phyloP scores from a whole-genome alignment of 78 protist species.

The Capsaspora owczarzaki region DNA sequence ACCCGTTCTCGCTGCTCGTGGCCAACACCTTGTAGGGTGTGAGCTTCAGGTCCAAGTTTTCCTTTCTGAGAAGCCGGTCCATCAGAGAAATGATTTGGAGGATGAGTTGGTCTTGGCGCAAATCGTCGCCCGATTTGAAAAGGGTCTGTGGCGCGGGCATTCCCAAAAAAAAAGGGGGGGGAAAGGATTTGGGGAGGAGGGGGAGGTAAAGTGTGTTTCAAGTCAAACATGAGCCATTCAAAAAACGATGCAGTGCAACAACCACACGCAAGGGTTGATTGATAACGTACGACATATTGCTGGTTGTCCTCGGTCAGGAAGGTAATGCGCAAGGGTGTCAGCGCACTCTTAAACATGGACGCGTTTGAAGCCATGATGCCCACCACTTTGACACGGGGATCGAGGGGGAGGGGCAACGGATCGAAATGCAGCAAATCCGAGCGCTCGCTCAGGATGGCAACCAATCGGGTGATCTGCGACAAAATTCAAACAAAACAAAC shows the following conservation, averaged over 20 bases:
- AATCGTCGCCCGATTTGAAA: conserved; percentile 69
- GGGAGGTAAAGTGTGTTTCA: not conserved
- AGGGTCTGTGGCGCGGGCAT: too few species aligned
- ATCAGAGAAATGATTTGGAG: conserved; percentile 80
- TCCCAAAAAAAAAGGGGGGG: not conserved
- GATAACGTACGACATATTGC: not conserved
- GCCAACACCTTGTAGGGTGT: conserved; percentile 92
- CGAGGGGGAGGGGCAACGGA: conserved; percentile 21
- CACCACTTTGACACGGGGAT: conserved; percentile 12
- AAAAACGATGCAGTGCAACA: too few species aligned
- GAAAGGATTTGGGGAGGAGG: not conserved
- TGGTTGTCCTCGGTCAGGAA: conserved; percentile 27
- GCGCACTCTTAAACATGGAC: conserved; percentile 58
- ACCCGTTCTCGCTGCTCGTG: conserved; percentile 44
- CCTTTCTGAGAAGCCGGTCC: conserved; percentile 73
- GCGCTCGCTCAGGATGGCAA: not conserved
- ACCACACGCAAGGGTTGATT: too few species aligned
- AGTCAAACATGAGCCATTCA: not conserved
- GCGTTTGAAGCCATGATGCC: conserved; percentile 15
- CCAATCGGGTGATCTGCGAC: conserved; percentile 19
- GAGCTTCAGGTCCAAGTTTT: conserved; percentile 76
- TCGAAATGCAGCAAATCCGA: not conserved
- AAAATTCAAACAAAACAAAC: too few species aligned
- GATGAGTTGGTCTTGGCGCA: conserved; percentile 94
- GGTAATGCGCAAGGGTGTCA: conserved; percentile 47